Base-by-base conservation (phyloP, 805 yeast genomes). In the Myxozyma kluyveri region DNA sequence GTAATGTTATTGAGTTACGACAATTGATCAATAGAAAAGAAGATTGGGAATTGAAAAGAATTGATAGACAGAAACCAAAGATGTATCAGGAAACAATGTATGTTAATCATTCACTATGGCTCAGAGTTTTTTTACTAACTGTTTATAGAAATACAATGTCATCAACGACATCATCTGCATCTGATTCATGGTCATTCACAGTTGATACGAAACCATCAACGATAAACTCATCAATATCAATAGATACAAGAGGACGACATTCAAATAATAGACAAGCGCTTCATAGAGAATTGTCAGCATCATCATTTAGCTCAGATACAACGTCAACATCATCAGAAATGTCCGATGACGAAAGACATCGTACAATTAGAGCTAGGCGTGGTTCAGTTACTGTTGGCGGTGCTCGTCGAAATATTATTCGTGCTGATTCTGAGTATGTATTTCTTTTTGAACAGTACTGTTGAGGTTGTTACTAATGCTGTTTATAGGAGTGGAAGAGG, bases 21-120 rank as follows among this genome's bases (percentile, higher is more conserved):
- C 67, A 65, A 41, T 54, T 81, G 42, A 71, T 83, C 7, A 67
- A 71, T n/a, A 71, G 73, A 47, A 77, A 71, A 55, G 67, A 67
- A 33, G 61, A 62, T 29, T 78, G 79, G 81, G 72, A 73, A 37
- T 27, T 63, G 6, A 69, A 72, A 42, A 61, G 66, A 4, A 69
- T 69, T 1, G 66, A 61, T 46, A 58, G 60, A 3, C 21, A 45
- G 5, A 52, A 43, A 42, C 54, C 60, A 9, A 63, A 54, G 54
- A 56, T 48, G 31, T 72, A 73, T 49, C 58, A 63, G 7, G 76
- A 78, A 2, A 72, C 77, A 0, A 46, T 64, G 17, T 54, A 42
- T 3, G 56, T 39, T 22, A 7, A 4, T 5, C 23, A 7, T 33
- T 12, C 17, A 42, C 19, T 29, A 21, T n/a, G 24, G n/a, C 27